Percentiles rank a stretch among this genome's conserved stretches.
These are phyloP conservation scores for Zygoascus hellenicus DNA, from an alignment of 1,139 yeast species.

Conservation along the genomic window DNA sequence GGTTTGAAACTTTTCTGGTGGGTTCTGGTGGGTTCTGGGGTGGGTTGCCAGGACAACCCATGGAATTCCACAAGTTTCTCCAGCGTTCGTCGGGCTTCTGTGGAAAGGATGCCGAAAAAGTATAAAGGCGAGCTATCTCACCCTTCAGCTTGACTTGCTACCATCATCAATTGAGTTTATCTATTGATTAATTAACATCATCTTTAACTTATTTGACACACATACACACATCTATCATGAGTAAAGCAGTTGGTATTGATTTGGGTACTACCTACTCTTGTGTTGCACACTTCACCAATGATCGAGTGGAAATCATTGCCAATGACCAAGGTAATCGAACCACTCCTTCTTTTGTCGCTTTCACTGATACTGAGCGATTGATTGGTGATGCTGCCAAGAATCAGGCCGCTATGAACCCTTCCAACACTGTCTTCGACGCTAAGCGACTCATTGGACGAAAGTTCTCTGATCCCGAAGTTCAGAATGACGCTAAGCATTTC, in stretches of 20 bases:
- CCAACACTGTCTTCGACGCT: conserved; percentile 92
- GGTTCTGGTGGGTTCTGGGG: background rate
- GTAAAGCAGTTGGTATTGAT: conserved; percentile 61
- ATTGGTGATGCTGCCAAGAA: conserved; percentile 99
- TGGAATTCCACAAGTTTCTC: conserved; percentile 7
- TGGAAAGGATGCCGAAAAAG: conserved; percentile 3
- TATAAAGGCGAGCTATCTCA: conserved; percentile 7
- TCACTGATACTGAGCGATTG: conserved; percentile 92
- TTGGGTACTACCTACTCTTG: conserved; percentile 98
- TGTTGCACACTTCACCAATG: conserved; percentile 92
- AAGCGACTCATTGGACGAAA: conserved; percentile 96
- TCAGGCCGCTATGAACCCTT: conserved; percentile 97
- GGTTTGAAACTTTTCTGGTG: background rate
- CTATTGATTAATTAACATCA: conserved; percentile 3
- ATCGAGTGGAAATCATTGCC: conserved; percentile 91
- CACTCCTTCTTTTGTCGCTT: conserved; percentile 95
- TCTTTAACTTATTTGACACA: conserved; percentile 5
- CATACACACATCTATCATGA: conserved; percentile 11
- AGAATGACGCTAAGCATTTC: conserved; percentile 91
- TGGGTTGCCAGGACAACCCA: conserved; percentile 1
- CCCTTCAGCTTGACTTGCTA: conserved; percentile 5
- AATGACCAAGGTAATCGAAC: conserved; percentile 98
- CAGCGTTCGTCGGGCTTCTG: conserved; percentile 4
- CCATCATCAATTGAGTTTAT: conserved; percentile 9
- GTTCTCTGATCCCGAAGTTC: conserved; percentile 81